phyloP scores from a whole-genome alignment of 441 rosid genomes.

The Syzygium malaccense region DNA sequence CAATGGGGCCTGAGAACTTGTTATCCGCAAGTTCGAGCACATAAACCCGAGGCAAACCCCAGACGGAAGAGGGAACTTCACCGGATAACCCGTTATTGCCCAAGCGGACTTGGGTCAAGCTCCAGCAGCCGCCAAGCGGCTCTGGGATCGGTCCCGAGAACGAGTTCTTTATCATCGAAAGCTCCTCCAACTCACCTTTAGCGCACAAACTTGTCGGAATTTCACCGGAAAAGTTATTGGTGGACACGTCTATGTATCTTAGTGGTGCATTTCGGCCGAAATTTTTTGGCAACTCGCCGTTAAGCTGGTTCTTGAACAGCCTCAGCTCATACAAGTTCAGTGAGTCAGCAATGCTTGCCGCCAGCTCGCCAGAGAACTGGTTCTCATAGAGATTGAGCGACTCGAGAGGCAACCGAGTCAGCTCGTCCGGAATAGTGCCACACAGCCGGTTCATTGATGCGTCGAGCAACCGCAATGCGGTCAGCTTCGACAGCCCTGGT shows the following conservation, averaged over 20 bases:
- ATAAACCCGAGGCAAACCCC: conserved; percentile 83
- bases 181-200: conserved; percentile 63
- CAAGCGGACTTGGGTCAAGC: conserved; percentile 63
- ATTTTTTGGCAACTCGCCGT: conserved; percentile 56
- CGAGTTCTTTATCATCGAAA: conserved; percentile 53
- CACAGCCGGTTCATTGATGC: conserved; percentile 71
- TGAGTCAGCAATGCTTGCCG: conserved; percentile 52
- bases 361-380: conserved; percentile 51
- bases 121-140: conserved; percentile 43
- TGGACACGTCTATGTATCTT: conserved; percentile 69
- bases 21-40: conserved; percentile 63
- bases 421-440: conserved; percentile 71
- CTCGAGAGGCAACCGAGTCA: conserved; percentile 56
- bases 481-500: conserved; percentile 47
- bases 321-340: conserved; percentile 69
- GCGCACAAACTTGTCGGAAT: conserved; percentile 59
- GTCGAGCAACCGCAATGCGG: conserved; percentile 60
- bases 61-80: conserved; percentile 55
- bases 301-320: conserved; percentile 53
- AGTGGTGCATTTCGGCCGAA: conserved; percentile 75
- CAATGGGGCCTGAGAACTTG: conserved; percentile 62
- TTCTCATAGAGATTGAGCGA: conserved; percentile 86
- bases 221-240: conserved; percentile 55
- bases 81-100: conserved; percentile 69
- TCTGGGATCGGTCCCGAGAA: conserved; percentile 71